Conservation (phyloP, 768 basidiomycete genomes). For the Tubosaeta brunneosetosa region DNA sequence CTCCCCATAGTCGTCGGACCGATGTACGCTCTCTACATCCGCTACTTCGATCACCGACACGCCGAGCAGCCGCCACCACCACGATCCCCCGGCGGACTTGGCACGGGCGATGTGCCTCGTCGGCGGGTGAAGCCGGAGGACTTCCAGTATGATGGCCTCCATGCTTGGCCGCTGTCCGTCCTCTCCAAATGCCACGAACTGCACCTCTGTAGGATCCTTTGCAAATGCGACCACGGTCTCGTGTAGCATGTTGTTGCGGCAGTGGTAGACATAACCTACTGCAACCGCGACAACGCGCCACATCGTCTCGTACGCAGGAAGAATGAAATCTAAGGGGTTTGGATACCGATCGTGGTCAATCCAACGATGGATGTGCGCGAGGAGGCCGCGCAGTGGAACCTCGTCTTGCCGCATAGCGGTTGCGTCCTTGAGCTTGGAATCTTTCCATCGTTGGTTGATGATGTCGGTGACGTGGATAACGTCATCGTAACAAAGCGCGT, state of each 20-base stretch:
- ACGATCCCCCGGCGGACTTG: neutral
- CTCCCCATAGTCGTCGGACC: slow-evolving; percentile 22
- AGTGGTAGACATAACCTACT: slow-evolving; percentile 26
- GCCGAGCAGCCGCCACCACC: slow-evolving; percentile 14
- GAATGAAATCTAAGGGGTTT: slow-evolving; percentile 47
- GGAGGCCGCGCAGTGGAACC: slow-evolving; percentile 29
- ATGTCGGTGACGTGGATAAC: slow-evolving; percentile 35
- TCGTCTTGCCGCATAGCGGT: slow-evolving; percentile 13
- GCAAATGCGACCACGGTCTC: slow-evolving; percentile 25
- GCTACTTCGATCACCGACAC: slow-evolving; percentile 17
- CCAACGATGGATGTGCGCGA: slow-evolving; percentile 31
- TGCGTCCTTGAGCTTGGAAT: slow-evolving; percentile 18
- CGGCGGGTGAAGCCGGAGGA: slow-evolving; percentile 28
- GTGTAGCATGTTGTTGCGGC: slow-evolving; percentile 18
- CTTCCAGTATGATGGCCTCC: slow-evolving; percentile 24
- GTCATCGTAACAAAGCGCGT: slow-evolving; percentile 30
- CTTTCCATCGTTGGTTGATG: slow-evolving; percentile 34
- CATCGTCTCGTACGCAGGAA: slow-evolving; percentile 59
- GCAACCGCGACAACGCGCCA: slow-evolving; percentile 60
- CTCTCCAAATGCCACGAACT: slow-evolving; percentile 14
- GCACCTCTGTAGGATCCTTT: slow-evolving; percentile 19
- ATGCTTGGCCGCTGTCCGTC: slow-evolving; percentile 16
- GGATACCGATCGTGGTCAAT: slow-evolving; percentile 26
- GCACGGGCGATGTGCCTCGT: slow-evolving; percentile 23
- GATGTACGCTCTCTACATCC: slow-evolving; percentile 20